phyloP scores from a whole-genome alignment of 306 rosid species.

The Hippophae rhamnoides region DNA sequence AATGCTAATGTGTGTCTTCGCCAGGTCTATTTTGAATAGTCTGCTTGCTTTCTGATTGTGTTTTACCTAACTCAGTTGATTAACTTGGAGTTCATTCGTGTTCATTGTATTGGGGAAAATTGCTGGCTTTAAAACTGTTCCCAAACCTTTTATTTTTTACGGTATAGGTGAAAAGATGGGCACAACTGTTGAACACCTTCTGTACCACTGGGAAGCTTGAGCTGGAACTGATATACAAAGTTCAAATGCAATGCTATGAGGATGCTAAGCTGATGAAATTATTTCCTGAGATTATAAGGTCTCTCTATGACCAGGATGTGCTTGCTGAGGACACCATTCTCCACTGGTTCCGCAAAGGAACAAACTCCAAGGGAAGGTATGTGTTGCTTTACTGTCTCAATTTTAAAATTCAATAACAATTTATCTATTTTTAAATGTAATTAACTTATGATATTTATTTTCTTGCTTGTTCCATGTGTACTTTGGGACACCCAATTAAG shows the following conservation, averaged over 20 bases:
- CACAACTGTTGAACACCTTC: constrained; percentile 70
- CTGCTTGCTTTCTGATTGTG: not conserved
- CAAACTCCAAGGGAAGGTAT: constrained; percentile 93
- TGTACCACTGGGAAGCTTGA: constrained; percentile 93
- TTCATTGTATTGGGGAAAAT: not conserved
- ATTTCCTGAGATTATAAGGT: constrained; percentile 76
- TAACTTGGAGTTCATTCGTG: not conserved
- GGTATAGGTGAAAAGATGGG: constrained; percentile 91
- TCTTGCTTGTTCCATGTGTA: too few relatives aligned
- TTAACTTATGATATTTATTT: not conserved
- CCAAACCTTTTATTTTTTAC: constrained; percentile 3
- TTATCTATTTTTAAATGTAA: not conserved
- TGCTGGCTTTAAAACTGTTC: not conserved
- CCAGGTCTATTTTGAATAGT: constrained; percentile 41
- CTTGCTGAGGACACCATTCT: constrained; percentile 96
- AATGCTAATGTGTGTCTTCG: constrained; percentile 96
- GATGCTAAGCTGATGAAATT: constrained; percentile 99
- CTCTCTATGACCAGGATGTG: constrained; percentile 93
- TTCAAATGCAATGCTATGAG: constrained; percentile 55
- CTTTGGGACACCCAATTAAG: too few relatives aligned
- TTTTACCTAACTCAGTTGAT: not conserved
- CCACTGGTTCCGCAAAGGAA: constrained; percentile 90
- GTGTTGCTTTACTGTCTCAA: not conserved
- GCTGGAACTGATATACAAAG: constrained; percentile 62
- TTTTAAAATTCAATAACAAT: not conserved